These are phyloP conservation scores for Dillenia suffruticosa DNA, from an alignment of 164 flowering plant genomes.

Conservation along the genomic window DNA sequence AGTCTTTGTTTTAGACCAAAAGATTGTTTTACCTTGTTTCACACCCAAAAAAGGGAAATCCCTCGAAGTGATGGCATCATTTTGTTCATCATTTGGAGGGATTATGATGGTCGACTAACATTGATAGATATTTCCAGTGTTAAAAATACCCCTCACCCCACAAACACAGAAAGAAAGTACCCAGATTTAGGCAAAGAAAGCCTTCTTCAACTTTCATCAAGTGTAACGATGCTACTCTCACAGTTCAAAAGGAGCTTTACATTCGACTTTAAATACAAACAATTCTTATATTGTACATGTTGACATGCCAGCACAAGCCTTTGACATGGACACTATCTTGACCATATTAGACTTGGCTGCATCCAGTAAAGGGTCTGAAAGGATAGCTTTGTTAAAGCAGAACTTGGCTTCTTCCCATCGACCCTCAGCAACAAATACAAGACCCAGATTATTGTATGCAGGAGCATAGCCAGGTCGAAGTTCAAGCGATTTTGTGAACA, in stretches of 20 bases:
- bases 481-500: conserved; percentile 75
- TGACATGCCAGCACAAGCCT: conserved; percentile 26
- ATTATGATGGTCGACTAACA: too few species aligned
- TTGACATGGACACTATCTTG: conserved; percentile 54
- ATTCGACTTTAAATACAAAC: background rate
- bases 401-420: conserved; percentile 72
- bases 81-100: too few species aligned
- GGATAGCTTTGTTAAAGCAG: conserved; percentile 73
- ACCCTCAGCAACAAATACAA: conserved; percentile 86
- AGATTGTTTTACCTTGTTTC: too few species aligned
- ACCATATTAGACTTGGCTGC: conserved; percentile 83
- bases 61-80: too few species aligned
- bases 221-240: too few species aligned
- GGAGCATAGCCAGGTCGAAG: conserved; percentile 91
- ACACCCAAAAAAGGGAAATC: too few species aligned
- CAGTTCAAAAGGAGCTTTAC: background rate
- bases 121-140: too few species aligned
- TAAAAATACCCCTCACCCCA: too few species aligned
- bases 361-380: conserved; percentile 74
- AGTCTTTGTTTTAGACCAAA: too few species aligned
- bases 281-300: conserved; percentile 12
- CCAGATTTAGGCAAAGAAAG: too few species aligned
- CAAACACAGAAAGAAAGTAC: too few species aligned
- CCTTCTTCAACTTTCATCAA: too few species aligned
- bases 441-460: conserved; percentile 93